These are phyloP conservation scores for Xylaria longipes DNA, from an alignment of 495 filamentous ascomycete genomes.

Conservation along the genomic window DNA sequence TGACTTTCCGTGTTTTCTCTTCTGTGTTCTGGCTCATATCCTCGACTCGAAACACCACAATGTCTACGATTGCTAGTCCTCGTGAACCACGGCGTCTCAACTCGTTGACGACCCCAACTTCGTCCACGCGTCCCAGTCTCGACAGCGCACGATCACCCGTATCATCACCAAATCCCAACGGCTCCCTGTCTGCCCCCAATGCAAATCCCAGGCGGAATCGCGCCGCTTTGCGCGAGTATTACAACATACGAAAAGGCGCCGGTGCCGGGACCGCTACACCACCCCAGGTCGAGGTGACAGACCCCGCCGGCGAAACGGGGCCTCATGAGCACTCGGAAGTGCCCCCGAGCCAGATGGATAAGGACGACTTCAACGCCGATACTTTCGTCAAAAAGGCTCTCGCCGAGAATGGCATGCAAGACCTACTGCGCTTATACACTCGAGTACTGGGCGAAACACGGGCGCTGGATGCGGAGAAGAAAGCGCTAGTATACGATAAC, in stretches of 20 bases:
- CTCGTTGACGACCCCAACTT: conserved; percentile 63
- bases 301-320: conserved; percentile 35
- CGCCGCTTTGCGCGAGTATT: conserved; percentile 90
- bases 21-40: neutral
- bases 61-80: conserved; percentile 81
- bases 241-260: conserved; percentile 71
- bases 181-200: conserved; percentile 55
- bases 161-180: conserved; percentile 58
- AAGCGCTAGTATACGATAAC: conserved; percentile 97
- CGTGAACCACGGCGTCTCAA: conserved; percentile 59
- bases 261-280: conserved; percentile 29
- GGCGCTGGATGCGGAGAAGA: conserved; percentile 90
- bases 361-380: conserved; percentile 59
- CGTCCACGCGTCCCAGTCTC: conserved; percentile 76
- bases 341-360: conserved; percentile 61
- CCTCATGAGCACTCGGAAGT: conserved; percentile 43
- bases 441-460: conserved; percentile 77
- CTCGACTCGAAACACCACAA: conserved; percentile 43
- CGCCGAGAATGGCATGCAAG: conserved; percentile 66
- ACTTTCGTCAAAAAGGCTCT: conserved; percentile 70
- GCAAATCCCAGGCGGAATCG: conserved; percentile 57
- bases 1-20: neutral
- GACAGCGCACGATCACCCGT: conserved; percentile 64
- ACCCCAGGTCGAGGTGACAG: conserved; percentile 51
- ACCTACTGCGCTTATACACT: conserved; percentile 68